phyloP scores from a whole-genome alignment of 768 basidiomycete genomes.

The Collybia mongolica region DNA sequence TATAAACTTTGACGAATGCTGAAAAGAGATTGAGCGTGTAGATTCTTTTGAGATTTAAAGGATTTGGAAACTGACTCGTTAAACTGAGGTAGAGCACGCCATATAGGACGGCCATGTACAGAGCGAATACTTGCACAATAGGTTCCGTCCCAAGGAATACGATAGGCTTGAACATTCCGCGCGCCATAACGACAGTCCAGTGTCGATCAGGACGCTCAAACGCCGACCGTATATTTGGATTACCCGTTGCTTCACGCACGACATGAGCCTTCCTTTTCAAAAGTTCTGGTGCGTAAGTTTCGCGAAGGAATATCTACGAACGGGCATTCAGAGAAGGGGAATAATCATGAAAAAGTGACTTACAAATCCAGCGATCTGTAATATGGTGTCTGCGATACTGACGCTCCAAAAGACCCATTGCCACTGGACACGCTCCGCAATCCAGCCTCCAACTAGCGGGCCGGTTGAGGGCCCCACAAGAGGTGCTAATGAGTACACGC shows the following conservation, averaged over 20 bases:
- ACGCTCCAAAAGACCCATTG: slow-evolving; percentile 64
- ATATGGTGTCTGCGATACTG: slow-evolving; percentile 43
- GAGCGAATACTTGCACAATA: slow-evolving; percentile 57
- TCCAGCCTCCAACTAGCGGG: slow-evolving; percentile 36
- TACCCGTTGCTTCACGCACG: slow-evolving; percentile 33
- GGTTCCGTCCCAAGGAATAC: slow-evolving; percentile 53
- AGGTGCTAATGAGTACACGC: slow-evolving; percentile 54
- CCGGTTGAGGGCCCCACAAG: slow-evolving; percentile 44
- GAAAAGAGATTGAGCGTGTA: background rate
- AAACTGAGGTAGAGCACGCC: slow-evolving; percentile 43
- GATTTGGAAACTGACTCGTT: slow-evolving; percentile 28
- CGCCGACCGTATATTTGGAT: slow-evolving; percentile 34
- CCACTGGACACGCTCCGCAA: slow-evolving; percentile 52
- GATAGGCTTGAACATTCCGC: slow-evolving; percentile 58
- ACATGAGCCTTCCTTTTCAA: slow-evolving; percentile 35
- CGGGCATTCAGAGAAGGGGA: background rate
- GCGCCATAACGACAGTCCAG: slow-evolving; percentile 42
- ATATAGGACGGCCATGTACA: slow-evolving; percentile 61
- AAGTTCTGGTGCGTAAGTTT: slow-evolving; percentile 49
- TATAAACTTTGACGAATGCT: slow-evolving; percentile 57
- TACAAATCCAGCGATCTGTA: slow-evolving; percentile 49
- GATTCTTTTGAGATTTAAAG: slow-evolving; percentile 1
- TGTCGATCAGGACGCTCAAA: slow-evolving; percentile 38
- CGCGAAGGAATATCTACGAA: slow-evolving; percentile 25
- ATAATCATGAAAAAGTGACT: slow-evolving; percentile 22